Conservation (phyloP, 345 rosid species). For the Salix udensis region DNA sequence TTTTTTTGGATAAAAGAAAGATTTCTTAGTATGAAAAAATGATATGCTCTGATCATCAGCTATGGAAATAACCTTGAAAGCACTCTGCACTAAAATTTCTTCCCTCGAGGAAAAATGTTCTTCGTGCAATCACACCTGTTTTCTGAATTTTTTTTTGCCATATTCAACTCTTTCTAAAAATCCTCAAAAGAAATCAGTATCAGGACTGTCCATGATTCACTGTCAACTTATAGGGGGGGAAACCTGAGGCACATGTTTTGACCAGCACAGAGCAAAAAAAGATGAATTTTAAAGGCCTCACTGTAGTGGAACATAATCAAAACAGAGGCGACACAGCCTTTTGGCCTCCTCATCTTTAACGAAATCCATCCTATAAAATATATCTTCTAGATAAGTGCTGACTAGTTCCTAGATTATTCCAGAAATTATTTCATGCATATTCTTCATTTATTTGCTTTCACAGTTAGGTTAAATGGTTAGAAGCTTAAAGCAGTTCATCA, state of each 20-base stretch:
- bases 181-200: not conserved
- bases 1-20: not conserved
- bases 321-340: not conserved
- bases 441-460: not conserved
- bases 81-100: not conserved
- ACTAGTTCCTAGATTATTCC: not conserved
- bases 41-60: not conserved
- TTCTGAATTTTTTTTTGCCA: not conserved
- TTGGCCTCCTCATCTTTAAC: not conserved
- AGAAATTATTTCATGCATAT: not conserved
- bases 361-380: not conserved
- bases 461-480: not conserved
- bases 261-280: not conserved
- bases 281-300: not conserved
- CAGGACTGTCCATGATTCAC: not conserved
- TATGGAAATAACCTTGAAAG: not conserved
- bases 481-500: not conserved
- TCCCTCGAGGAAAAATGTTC: not conserved
- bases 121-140: not conserved
- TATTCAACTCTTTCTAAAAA: not conserved
- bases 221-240: not conserved
- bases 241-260: not conserved
- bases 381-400: not conserved
- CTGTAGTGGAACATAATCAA: not conserved
- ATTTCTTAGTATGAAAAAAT: not conserved